Percentiles rank a stretch among this genome's conserved stretches.
Conservation (phyloP, 176 grass and related monocot species). For the Carex myosuroides region DNA sequence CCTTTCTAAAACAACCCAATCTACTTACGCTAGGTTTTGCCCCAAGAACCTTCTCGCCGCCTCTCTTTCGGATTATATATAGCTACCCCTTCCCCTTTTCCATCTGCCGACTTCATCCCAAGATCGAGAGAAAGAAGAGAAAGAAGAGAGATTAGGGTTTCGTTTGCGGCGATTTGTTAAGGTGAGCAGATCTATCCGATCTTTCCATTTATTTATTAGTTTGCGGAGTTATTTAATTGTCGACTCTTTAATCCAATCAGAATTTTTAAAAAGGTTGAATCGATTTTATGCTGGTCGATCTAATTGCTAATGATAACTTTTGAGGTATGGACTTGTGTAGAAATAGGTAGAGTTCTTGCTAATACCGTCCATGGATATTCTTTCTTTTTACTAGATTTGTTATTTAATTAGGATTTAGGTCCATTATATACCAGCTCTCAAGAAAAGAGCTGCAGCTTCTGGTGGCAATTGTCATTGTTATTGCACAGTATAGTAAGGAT, state of each 20-base stretch:
- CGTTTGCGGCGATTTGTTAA: background rate
- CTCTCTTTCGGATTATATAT: background rate
- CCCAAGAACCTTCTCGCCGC: background rate
- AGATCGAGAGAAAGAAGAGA: background rate
- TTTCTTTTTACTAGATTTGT: background rate
- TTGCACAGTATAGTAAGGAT: background rate
- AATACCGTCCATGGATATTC: background rate
- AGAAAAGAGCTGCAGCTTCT: background rate
- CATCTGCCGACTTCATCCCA: background rate
- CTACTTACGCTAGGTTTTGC: background rate
- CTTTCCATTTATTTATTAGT: background rate
- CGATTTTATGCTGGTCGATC: background rate
- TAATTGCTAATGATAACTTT: background rate
- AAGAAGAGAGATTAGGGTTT: background rate
- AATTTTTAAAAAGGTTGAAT: background rate
- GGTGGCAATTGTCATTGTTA: background rate
- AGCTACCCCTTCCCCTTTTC: background rate
- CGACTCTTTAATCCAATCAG: background rate
- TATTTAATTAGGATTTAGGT: background rate
- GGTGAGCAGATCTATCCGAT: background rate
- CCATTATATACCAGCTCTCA: background rate
- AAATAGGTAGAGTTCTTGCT: background rate
- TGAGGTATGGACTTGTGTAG: background rate
- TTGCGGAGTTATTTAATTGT: background rate
- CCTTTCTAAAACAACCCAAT: background rate